Evolutionary conservation across 75 land plant genomes (phyloP), one percentile per base, ranked within the genome.

Genomic region (Pseudotsuga menziesii): DNA sequence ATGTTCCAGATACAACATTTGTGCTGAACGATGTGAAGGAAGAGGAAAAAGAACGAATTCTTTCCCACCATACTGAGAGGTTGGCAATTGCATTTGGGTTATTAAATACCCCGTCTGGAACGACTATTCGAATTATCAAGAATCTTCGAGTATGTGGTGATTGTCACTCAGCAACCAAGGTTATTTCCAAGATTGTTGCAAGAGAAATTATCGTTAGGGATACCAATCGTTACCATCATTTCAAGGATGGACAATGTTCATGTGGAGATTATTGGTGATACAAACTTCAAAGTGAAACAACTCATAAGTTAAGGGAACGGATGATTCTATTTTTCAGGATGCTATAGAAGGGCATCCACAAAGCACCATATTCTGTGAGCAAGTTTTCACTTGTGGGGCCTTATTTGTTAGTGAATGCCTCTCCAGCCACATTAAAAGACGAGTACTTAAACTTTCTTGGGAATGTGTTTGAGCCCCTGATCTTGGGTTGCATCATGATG

Each of bases 11-110:
- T 27, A 88, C 83, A 15, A 79, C 87, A 11, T 36, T 36, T 64
- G 39, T 88, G 63, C 58, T 88, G 72, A 85, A 85, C 73, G 88
- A 90, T 82, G 82, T 86, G 61, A 84, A 87, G 39, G 88, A 83
- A 22, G 86, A 91, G 75, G 82, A 88, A 77, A 88, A 88, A 75
- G 88, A 85, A 72, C 59, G 27, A 32, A 32, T 64, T 17, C 20
- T 64, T 2, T 64, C 20, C 69, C 69, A 64, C 69, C 69, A 64
- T 64, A 64, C 20, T 64, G 69, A 64, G 69, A 64, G 35, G 81
- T 25, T 79, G 69, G 69, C 69, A 64, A 64, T 64, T 64, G 69
- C 81, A 32, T 64, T 64, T 32, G 69, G 69, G n/a, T 64, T 64
- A 36, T 32, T 64, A 64, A 64, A 64, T 39, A 64, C 69, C 17